Base-by-base conservation (phyloP, 2,329 filamentous ascomycete species). In the Pezicula radicicola region DNA sequence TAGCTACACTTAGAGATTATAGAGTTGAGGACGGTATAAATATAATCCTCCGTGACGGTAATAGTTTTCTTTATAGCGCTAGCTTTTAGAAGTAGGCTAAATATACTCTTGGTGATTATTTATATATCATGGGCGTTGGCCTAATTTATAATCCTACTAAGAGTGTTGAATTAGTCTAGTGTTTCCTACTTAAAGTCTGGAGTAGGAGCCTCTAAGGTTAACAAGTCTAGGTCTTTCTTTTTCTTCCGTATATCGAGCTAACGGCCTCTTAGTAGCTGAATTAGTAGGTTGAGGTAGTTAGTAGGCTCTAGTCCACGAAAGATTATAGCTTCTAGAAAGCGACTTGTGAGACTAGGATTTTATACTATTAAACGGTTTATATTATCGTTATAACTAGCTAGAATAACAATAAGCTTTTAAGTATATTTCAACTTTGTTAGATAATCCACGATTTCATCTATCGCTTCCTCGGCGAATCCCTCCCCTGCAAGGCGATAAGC, bases 401-500 rank as follows among this genome's bases (percentile, higher is more conserved):
- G 67, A 35, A 83, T 79, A 27, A 76, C 67, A 15, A 82, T 65
- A 0, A 83, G 57, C 54, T 79, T 81, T 28, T 70, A 58, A 0
- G 63, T 60, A 57, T 72, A 82, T 46, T 68, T 71, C 0, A 72
- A 71, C 45, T 78, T 51, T 68, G 76, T 53, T 60, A 75, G 13
- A 68, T 70, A 8, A 68, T 73, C 46, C 67, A 72, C 57, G 83
- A 91, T 79, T 87, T 90, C 82, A 75, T 89, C 62, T 83, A 91
- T 70, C 83, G 86, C 55, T 89, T 91, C 81, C 40, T 68, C 68
- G 0, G 72, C 74, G 55, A 76, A 83, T 16, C 43, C 40, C 2
- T 43, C 50, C 6, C 75, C 71, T 0, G 65, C 73, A 1, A 81
- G 71, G 1, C 78, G 72, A 54, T 81, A 81, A 1, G 79, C 79